phyloP scores from a whole-genome alignment of 306 rosid genomes.

The Vigna nakashimae region DNA sequence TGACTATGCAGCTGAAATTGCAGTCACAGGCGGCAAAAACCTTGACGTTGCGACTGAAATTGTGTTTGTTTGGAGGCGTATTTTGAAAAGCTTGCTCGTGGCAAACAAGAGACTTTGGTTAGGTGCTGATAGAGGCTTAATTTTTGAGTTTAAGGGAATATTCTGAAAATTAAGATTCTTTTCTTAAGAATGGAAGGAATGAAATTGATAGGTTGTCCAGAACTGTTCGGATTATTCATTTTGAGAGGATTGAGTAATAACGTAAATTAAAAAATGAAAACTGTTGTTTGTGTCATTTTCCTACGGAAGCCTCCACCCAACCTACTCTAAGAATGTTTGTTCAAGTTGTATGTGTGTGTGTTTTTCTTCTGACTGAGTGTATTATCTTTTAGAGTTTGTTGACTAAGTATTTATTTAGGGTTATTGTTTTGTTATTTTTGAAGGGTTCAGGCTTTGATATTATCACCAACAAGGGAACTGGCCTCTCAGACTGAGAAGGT shows the following conservation, averaged over 20 bases:
- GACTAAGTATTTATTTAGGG: background rate
- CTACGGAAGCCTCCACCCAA: no score
- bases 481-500: slow-evolving; percentile 96
- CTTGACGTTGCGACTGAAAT: background rate
- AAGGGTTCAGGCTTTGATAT: slow-evolving; percentile 88
- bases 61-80: background rate
- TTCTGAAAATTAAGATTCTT: background rate
- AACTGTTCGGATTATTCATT: background rate
- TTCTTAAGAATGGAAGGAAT: background rate
- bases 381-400: background rate
- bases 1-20: background rate
- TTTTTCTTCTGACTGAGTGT: background rate
- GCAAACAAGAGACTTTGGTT: background rate
- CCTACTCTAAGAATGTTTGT: background rate
- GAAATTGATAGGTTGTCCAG: background rate
- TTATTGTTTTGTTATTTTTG: background rate
- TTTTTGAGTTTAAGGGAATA: background rate
- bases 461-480: slow-evolving; percentile 97
- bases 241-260: background rate
- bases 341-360: background rate
- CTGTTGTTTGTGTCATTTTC: no score
- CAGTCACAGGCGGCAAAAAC: background rate
- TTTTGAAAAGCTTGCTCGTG: background rate
- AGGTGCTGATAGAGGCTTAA: background rate
- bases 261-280: no score